A percentile compares a stretch with the other conserved stretches of the same genome.
Evolutionary conservation across 164 flowering plant genomes (phyloP).

Genomic region (Magnolia changhungtana): DNA sequence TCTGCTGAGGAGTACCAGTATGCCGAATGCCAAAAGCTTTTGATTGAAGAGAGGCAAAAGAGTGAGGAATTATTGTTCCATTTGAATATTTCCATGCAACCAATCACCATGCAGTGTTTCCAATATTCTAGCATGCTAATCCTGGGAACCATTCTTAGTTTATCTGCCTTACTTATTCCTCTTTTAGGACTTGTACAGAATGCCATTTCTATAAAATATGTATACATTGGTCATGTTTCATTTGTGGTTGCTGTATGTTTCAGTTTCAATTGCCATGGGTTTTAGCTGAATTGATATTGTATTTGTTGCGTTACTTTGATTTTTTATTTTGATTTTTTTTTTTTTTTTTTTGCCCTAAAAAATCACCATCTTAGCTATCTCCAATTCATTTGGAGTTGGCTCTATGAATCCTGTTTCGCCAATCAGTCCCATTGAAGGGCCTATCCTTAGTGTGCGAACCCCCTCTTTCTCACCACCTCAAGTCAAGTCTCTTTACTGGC

Average conservation of each 20-base stretch:
- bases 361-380: too few species aligned
- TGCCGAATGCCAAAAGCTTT: conserved; percentile 39
- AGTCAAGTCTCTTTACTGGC: background rate
- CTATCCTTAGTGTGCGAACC: background rate
- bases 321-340: too few species aligned
- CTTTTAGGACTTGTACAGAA: background rate
- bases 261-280: background rate
- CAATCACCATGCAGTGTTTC: background rate
- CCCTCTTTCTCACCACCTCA: background rate
- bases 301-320: background rate
- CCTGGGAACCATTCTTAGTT: background rate
- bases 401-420: too few species aligned
- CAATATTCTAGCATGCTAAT: background rate
- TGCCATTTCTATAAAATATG: background rate
- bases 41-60: conserved; percentile 53
- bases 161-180: too few species aligned
- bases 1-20: conserved; percentile 32
- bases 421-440: too few species aligned
- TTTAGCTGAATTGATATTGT: background rate
- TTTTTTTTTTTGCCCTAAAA: background rate
- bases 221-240: background rate
- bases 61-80: conserved; percentile 36
- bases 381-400: too few species aligned
- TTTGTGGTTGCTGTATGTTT: background rate
- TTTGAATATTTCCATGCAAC: background rate